phyloP scores from a whole-genome alignment of 371 early-diverging fungal genomes.

The Mortierella sp. region DNA sequence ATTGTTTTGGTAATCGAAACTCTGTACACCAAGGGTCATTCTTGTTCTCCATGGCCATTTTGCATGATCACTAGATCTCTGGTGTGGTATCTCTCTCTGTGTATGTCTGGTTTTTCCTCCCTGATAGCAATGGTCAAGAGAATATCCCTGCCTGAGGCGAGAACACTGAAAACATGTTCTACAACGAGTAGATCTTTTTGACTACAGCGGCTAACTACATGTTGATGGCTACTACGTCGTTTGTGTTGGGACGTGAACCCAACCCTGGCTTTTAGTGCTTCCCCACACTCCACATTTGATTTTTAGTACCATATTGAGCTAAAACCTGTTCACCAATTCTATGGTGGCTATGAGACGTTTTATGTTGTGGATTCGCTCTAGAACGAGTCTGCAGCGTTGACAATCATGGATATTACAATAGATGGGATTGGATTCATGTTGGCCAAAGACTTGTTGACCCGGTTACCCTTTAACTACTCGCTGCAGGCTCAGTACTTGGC shows the following conservation, averaged over 20 bases:
- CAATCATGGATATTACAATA: slow-evolving; percentile 94
- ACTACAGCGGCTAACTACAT: no score
- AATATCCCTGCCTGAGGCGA: slow-evolving; percentile 85
- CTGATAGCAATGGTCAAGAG: slow-evolving; percentile 52
- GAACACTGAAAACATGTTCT: slow-evolving; percentile 88
- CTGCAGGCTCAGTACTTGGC: slow-evolving; percentile 91
- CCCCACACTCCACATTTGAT: slow-evolving; percentile 68
- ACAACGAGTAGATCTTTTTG: slow-evolving; percentile 81
- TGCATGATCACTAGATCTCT: slow-evolving; percentile 74
- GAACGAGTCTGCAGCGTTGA: slow-evolving; percentile 83
- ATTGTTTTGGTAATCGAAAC: slow-evolving; percentile 55
- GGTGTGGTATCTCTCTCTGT: slow-evolving; percentile 72
- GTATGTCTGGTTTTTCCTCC: slow-evolving; percentile 81
- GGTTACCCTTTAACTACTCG: slow-evolving; percentile 92
- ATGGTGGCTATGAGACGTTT: slow-evolving; percentile 85
- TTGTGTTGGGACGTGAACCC: slow-evolving; percentile 84
- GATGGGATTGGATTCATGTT: slow-evolving; percentile 98
- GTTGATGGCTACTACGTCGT: slow-evolving; percentile 39
- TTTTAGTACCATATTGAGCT: slow-evolving; percentile 94
- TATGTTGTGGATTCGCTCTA: slow-evolving; percentile 89
- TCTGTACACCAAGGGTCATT: slow-evolving; percentile 68
- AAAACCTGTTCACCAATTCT: slow-evolving; percentile 86
- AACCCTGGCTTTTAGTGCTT: slow-evolving; percentile 85
- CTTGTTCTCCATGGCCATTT: slow-evolving; percentile 79
- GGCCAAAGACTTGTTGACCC: slow-evolving; percentile 86